Base-by-base conservation (phyloP, 345 rosid genomes). In the Viola odorata region DNA sequence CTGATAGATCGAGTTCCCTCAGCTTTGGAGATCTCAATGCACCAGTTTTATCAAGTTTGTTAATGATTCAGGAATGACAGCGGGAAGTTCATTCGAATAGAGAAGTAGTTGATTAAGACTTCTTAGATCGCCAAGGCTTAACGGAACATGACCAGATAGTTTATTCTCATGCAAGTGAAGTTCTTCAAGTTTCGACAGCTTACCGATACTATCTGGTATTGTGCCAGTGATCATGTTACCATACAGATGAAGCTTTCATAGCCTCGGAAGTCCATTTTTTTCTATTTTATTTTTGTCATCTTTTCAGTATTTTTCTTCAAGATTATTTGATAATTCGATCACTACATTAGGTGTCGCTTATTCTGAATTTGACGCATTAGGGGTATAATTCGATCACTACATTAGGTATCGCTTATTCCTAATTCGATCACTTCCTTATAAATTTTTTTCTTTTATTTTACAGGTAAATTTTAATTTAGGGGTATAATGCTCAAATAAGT, bases 171-270 rank as follows among this genome's bases (percentile, higher is more conserved):
- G 77, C 50, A 77, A 62, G 50, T 73, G 80, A 70, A 79, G 81
- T 60, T 81, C 69, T 71, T 79, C 70, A 0, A 81, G 84, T 61
- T 63, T 66, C 37, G 50, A 62, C 69, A 79, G 68, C 75, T 84
- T 74, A 63, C 86, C 73, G 3, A 81, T 77, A 72, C 89, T 71
- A 38, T 80, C 77, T 7, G 83, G 84, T 45, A 81, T 57, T 8
- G 58, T 12, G 4, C 86, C 86, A 17, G 45, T 73, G 55, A 81
- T 63, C 62, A 41, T 78, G 82, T 84, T 81, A 53, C 86, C 84
- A 41, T 64, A 81, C 9, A 84, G 75, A 40, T 77, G 70, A 4
- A 84, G 73, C 64, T 61, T 73, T 52, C 53, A 49, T 44, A 81
- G 79, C 7, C 71, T 77, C 17, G 45, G 76, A 14, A 81, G 81